Evolutionary conservation across 148 eudicot species (phyloP).

Genomic region (Chenopodium quinoa): DNA sequence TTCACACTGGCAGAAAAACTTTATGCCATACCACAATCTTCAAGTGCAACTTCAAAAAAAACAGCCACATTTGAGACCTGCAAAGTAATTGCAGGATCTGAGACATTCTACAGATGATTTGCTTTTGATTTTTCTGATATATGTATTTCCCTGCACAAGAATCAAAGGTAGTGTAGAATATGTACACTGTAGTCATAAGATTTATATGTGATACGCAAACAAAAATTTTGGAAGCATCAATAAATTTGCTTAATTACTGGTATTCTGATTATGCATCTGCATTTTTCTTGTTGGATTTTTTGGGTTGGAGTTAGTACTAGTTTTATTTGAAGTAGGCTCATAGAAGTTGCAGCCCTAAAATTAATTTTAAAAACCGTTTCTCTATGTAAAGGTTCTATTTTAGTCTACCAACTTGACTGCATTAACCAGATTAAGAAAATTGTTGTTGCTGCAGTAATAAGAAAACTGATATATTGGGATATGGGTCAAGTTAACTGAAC

Average conservation of each 20-base stretch:
- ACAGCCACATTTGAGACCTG: background rate
- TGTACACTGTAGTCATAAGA: background rate
- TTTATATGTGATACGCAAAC: background rate
- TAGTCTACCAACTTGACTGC: too few relatives aligned
- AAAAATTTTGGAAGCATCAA: background rate
- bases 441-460: too few relatives aligned
- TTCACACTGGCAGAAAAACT: conserved; percentile 23
- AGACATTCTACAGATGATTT: background rate
- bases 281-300: too few relatives aligned
- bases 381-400: too few relatives aligned
- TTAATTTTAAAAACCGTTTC: too few relatives aligned
- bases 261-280: background rate
- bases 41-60: background rate
- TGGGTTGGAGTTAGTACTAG: too few relatives aligned
- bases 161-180: background rate
- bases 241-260: background rate
- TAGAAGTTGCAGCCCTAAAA: too few relatives aligned
- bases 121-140: background rate
- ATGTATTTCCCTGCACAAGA: background rate
- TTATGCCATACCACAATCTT: conserved; percentile 14
- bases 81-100: conserved; percentile 9
- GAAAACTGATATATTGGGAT: too few relatives aligned
- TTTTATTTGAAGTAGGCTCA: too few relatives aligned
- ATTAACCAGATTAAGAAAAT: too few relatives aligned
- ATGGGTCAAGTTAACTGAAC: too few relatives aligned